Base-by-base conservation (phyloP, 1,284 basidiomycete genomes). In the Gymnopus androsaceus region DNA sequence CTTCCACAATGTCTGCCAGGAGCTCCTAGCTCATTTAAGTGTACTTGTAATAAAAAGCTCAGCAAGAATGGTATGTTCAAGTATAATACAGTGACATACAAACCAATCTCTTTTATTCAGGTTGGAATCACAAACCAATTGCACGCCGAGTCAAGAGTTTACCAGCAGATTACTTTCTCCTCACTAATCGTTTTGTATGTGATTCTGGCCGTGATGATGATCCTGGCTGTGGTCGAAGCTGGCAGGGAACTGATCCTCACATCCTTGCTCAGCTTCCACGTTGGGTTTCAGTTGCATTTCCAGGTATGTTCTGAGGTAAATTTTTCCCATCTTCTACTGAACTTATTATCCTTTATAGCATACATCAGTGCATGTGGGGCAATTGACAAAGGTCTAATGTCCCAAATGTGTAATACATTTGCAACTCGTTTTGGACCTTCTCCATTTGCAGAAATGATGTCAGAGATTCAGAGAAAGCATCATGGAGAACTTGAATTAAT, bases 101-200 rank as follows among this genome's bases (percentile, higher is more conserved):
- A 1, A 11, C 21, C 23, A 21, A 34, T 14, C n/a, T 40, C 12
- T 7, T 17, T 14, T 9, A 31, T 40, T 19, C 19, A 61, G 61
- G 60, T 4, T 63, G 38, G 19, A 52, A 57, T 34, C 48, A 61
- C 23, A 54, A 61, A 27, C 61, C 60, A 0, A 58, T 63, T 50
- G 61, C 61, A 6, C 55, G 60, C 7, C 48, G 60, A 7, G 61
- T 63, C 12, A 51, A 50, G 23, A 8, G n/a, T 4, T 52, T 57
- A 21, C 52, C 51, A 15, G 8, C 14, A 2, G 59, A 63, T 36
- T 63, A 61, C 28, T 61, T 59, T 17, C 53, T 63, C 1, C 17
- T 63, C 17, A 61, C 57, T 5, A 60, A 61, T 38, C 57, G 57
- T 0, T 63, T 51, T 19, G 12, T 57, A 8, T 63, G 61, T 40